These are phyloP conservation scores for Peronospora belbahrii DNA, from an alignment of 352 stramenopile genomes.

Conservation along the genomic window DNA sequence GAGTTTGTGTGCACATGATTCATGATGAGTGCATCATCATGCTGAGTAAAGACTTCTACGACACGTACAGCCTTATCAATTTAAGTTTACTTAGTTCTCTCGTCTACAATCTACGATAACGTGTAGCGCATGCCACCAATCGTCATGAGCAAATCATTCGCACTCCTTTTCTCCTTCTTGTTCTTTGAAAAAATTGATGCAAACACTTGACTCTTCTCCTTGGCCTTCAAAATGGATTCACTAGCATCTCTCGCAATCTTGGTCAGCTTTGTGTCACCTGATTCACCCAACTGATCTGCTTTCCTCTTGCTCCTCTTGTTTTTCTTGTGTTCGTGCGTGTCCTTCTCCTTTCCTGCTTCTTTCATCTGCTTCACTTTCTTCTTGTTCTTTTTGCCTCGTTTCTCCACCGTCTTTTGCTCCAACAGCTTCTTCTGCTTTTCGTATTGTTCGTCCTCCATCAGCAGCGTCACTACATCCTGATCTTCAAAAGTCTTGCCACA, in stretches of 20 bases:
- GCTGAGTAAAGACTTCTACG: not conserved
- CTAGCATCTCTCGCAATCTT: slow-evolving; percentile 54
- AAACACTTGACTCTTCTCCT: slow-evolving; percentile 72
- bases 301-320: slow-evolving; percentile 37
- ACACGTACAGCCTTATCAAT: not conserved
- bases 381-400: slow-evolving; percentile 43
- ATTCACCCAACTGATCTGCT: slow-evolving; percentile 16
- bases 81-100: not conserved
- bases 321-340: slow-evolving; percentile 30
- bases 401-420: slow-evolving; percentile 40
- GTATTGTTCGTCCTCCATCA: slow-evolving; percentile 55
- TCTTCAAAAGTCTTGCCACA: slow-evolving; percentile 50
- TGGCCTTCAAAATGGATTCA: slow-evolving; percentile 56
- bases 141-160: slow-evolving; percentile 83
- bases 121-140: slow-evolving; percentile 78
- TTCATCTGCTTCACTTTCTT: slow-evolving; percentile 24
- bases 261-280: slow-evolving; percentile 11
- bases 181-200: slow-evolving; percentile 76
- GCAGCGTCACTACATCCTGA: slow-evolving; percentile 49
- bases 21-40: too few relatives aligned
- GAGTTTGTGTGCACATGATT: not conserved
- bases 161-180: slow-evolving; percentile 52
- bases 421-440: slow-evolving; percentile 37
- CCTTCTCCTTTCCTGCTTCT: slow-evolving; percentile 20
- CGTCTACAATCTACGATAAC: slow-evolving; percentile 40